Conservation (phyloP, 345 rosid species). For the Ricinus communis region DNA sequence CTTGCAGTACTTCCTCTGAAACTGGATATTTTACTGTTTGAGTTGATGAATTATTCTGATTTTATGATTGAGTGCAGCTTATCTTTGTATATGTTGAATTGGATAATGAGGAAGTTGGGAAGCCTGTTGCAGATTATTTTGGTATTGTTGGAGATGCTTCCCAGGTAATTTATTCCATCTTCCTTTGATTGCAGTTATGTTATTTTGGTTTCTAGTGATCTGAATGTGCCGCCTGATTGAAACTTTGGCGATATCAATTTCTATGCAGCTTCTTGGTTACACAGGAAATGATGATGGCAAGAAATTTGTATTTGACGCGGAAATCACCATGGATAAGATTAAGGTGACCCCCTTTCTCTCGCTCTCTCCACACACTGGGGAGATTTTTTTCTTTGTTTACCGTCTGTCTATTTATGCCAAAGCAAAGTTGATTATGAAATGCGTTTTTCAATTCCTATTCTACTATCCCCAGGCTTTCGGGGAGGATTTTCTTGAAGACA, state of each 20-base stretch:
- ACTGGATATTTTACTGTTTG: not conserved
- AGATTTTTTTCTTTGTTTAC: too few relatives aligned
- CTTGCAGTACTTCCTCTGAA: not conserved
- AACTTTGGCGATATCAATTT: conserved; percentile 12
- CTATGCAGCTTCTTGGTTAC: conserved; percentile 68
- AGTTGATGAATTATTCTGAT: not conserved
- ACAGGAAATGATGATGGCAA: conserved; percentile 83
- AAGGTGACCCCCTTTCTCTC: conserved; percentile 50
- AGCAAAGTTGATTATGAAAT: not conserved
- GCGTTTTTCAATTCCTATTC: not conserved
- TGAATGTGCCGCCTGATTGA: conserved; percentile 7
- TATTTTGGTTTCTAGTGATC: not conserved
- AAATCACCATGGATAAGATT: conserved; percentile 59
- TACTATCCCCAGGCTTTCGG: conserved; percentile 55
- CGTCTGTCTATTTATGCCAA: too few relatives aligned
- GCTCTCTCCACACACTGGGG: not conserved
- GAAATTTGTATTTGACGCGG: conserved; percentile 66
- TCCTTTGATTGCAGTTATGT: not conserved
- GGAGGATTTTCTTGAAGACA: conserved; percentile 67
- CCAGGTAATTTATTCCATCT: conserved; percentile 34
- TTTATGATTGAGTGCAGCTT: conserved; percentile 50
- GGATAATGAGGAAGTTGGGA: conserved; percentile 92
- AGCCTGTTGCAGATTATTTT: conserved; percentile 91
- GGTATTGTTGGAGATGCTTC: conserved; percentile 71
- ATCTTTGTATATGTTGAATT: conserved; percentile 80